These are phyloP conservation scores for Nakaseomyces delphensis DNA, from an alignment of 1,139 yeast genomes.

Conservation along the genomic window DNA sequence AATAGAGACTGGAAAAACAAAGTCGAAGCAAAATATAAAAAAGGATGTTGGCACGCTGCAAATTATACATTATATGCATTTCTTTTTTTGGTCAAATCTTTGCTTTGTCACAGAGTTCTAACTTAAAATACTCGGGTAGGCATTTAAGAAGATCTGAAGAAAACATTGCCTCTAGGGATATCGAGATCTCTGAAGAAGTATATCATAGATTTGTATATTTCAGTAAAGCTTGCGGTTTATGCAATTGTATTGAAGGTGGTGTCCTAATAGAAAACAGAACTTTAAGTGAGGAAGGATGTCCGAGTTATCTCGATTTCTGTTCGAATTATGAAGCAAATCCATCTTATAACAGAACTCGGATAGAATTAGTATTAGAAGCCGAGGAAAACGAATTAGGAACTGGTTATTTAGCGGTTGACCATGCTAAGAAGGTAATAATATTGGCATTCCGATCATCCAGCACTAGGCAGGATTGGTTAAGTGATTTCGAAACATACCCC, in stretches of 20 bases:
- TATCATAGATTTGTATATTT: slow-evolving; percentile 28
- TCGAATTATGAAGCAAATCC: slow-evolving; percentile 20
- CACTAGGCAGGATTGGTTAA: slow-evolving; percentile 47
- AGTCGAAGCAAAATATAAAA: too few species aligned
- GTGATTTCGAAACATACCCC: slow-evolving; percentile 43
- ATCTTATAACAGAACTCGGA: slow-evolving; percentile 33
- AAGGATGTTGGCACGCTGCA: too few species aligned
- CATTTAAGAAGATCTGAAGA: background rate
- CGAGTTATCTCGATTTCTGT: slow-evolving; percentile 25
- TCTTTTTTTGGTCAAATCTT: background rate
- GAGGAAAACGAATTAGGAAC: slow-evolving; percentile 43
- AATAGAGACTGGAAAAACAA: too few species aligned
- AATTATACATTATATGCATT: too few species aligned
- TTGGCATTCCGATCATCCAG: slow-evolving; percentile 49
- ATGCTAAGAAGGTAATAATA: slow-evolving; percentile 37
- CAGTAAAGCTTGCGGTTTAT: slow-evolving; percentile 27
- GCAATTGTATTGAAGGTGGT: slow-evolving; percentile 24
- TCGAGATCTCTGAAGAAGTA: slow-evolving; percentile 8
- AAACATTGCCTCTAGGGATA: background rate
- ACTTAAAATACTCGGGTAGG: background rate
- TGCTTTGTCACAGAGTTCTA: background rate
- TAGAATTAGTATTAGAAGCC: slow-evolving; percentile 33
- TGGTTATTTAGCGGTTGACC: slow-evolving; percentile 33
- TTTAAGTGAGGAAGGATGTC: slow-evolving; percentile 28
- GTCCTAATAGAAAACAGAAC: slow-evolving; percentile 16